phyloP scores from a whole-genome alignment of 2,329 filamentous ascomycete genomes.

The Nemania sp. region DNA sequence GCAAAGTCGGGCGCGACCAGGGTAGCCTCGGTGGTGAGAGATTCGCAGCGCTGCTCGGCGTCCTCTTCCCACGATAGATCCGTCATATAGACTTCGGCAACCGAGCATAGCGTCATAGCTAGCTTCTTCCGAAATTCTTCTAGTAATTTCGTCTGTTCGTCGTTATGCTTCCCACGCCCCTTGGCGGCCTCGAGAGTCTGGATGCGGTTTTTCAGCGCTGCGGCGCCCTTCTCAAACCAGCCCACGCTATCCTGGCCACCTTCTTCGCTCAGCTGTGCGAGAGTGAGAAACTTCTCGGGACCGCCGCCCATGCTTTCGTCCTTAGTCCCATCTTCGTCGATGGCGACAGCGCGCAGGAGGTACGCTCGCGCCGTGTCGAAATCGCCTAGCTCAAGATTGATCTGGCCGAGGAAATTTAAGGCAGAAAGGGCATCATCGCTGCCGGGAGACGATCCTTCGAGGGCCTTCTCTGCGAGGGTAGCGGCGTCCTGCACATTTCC shows the following conservation, averaged over 20 bases:
- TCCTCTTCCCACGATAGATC: slow-evolving; percentile 92
- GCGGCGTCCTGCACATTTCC: slow-evolving; percentile 38
- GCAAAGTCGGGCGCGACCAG: slow-evolving; percentile 78
- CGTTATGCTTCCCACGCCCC: slow-evolving; percentile 31
- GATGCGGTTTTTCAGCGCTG: slow-evolving; percentile 72
- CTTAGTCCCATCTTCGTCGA: slow-evolving; percentile 75
- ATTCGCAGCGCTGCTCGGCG: slow-evolving; percentile 85
- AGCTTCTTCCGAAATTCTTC: slow-evolving; percentile 78
- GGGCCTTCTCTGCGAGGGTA: slow-evolving; percentile 37
- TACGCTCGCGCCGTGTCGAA: slow-evolving; percentile 71
- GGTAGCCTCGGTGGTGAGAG: slow-evolving; percentile 86
- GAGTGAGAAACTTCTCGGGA: slow-evolving; percentile 90
- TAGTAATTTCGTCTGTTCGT: slow-evolving; percentile 45
- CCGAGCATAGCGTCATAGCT: slow-evolving; percentile 88
- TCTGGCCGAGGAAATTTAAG: slow-evolving; percentile 77
- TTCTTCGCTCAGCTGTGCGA: slow-evolving; percentile 83
- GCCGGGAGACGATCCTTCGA: slow-evolving; percentile 32
- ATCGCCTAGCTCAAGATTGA: slow-evolving; percentile 81
- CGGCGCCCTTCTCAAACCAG: slow-evolving; percentile 73
- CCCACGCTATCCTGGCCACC: slow-evolving; percentile 66
- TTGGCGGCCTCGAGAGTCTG: slow-evolving; percentile 58
- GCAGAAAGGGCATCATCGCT: slow-evolving; percentile 63
- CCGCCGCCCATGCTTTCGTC: slow-evolving; percentile 77
- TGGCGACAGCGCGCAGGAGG: slow-evolving; percentile 72
- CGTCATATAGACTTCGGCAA: slow-evolving; percentile 98